Percentiles rank a stretch among this genome's conserved stretches.
phyloP scores from a whole-genome alignment of 73 alveolate species.

The Breviolum minutum region DNA sequence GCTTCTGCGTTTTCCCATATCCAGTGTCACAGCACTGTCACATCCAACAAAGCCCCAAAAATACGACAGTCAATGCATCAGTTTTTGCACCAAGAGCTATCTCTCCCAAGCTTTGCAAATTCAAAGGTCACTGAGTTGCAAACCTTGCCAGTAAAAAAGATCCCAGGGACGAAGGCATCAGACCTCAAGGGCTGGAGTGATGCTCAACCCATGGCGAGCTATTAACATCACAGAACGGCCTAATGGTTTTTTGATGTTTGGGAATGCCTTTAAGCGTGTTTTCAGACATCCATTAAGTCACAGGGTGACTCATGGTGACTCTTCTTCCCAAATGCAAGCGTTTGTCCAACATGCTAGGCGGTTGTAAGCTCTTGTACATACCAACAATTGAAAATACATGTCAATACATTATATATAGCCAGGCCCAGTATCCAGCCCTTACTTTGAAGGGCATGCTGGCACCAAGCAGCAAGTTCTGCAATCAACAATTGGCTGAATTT shows the following conservation, averaged over 20 bases:
- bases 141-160: slow-evolving; percentile 10
- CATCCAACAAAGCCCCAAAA: too few species aligned
- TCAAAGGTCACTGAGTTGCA: background rate
- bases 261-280: too few species aligned
- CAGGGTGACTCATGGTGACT: too few species aligned
- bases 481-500: background rate
- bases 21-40: too few species aligned
- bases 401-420: too few species aligned
- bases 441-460: slow-evolving; percentile 42
- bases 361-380: background rate
- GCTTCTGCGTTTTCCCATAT: too few species aligned
- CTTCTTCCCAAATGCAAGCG: background rate
- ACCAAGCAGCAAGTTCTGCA: background rate
- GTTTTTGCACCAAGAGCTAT: too few species aligned
- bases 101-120: too few species aligned
- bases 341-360: background rate
- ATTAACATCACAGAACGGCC: background rate
- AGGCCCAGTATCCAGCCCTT: background rate
- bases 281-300: too few species aligned
- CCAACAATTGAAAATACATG: too few species aligned
- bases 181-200: background rate
- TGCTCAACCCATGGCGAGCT: background rate
- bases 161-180: slow-evolving; percentile 28
- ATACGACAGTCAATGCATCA: too few species aligned
- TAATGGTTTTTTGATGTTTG: background rate